These are phyloP conservation scores for Carpinus viminea DNA, from an alignment of 306 rosid species.

Conservation along the genomic window DNA sequence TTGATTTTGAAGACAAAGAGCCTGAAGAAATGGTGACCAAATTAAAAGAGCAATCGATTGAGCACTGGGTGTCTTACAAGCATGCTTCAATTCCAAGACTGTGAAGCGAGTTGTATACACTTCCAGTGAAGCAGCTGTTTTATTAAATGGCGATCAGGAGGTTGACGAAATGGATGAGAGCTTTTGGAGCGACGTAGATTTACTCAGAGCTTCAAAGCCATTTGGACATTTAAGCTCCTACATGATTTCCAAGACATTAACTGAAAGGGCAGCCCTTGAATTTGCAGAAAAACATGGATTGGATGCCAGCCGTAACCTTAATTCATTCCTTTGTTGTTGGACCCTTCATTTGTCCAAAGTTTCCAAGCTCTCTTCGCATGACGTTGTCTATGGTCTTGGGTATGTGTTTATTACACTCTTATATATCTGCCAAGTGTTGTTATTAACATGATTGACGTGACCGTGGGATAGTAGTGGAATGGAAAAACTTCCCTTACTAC, in stretches of 20 bases:
- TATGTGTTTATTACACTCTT: too few relatives aligned
- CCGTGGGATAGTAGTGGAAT: too few relatives aligned
- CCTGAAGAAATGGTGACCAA: constrained; percentile 44
- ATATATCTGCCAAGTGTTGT: too few relatives aligned
- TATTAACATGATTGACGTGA: too few relatives aligned
- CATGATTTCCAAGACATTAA: constrained; percentile 50
- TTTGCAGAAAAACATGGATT: constrained; percentile 52
- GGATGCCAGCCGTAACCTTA: constrained; percentile 58
- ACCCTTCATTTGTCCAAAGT: constrained; percentile 57
- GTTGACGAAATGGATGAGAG: constrained; percentile 45
- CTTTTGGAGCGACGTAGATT: constrained; percentile 52
- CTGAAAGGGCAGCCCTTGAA: constrained; percentile 62
- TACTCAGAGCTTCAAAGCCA: constrained; percentile 11
- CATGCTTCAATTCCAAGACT: constrained; percentile 41
- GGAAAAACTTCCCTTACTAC: too few relatives aligned
- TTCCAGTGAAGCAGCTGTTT: constrained; percentile 46
- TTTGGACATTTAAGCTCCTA: constrained; percentile 33
- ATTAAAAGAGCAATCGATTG: constrained; percentile 48
- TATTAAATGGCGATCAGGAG: background rate
- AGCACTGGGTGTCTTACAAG: constrained; percentile 52
- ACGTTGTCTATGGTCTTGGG: constrained; percentile 39
- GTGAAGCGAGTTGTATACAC: constrained; percentile 65
- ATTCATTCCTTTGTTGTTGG: constrained; percentile 53
- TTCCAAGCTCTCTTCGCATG: constrained; percentile 42
- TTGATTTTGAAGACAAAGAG: constrained; percentile 35